Percentiles rank a stretch among this genome's conserved stretches.
Evolutionary conservation across 768 basidiomycete genomes (phyloP).

Genomic region (Xerocomellus intermedius): DNA sequence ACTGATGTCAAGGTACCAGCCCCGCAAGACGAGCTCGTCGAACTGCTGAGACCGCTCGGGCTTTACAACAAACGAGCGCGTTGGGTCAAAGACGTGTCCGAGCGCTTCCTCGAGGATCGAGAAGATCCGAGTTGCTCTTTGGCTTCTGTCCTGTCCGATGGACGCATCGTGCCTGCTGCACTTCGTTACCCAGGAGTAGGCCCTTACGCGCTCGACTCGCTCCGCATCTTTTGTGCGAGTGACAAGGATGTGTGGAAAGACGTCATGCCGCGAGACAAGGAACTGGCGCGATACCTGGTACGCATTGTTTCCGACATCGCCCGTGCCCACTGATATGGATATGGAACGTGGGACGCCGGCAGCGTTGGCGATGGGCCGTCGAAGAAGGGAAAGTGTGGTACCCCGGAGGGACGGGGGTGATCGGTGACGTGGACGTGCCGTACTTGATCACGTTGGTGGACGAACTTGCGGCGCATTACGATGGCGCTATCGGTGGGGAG

Average conservation of each 20-base stretch:
- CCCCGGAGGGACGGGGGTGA: constrained; percentile 39
- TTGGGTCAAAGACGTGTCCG: constrained; percentile 55
- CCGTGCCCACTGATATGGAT: not conserved
- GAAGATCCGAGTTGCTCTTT: constrained; percentile 24
- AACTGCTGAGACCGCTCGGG: constrained; percentile 53
- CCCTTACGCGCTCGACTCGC: constrained; percentile 71
- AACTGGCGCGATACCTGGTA: constrained; percentile 65
- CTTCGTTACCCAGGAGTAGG: constrained; percentile 63
- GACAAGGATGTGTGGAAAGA: constrained; percentile 52
- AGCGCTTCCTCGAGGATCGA: constrained; percentile 46
- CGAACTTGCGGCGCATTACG: constrained; percentile 36
- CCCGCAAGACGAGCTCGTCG: constrained; percentile 41
- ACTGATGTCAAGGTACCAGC: constrained; percentile 33
- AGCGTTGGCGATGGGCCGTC: constrained; percentile 77
- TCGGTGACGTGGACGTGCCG: constrained; percentile 35
- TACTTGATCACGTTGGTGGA: constrained; percentile 42
- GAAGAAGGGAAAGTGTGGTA: constrained; percentile 52
- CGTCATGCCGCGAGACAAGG: constrained; percentile 67
- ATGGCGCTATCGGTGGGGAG: constrained; percentile 21
- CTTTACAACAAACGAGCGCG: constrained; percentile 55
- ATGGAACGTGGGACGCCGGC: not conserved
- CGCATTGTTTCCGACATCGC: constrained; percentile 19
- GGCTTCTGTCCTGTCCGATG: not conserved
- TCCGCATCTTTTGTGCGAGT: constrained; percentile 60
- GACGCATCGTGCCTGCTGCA: constrained; percentile 34